Evolutionary conservation across 2,329 filamentous ascomycete species (phyloP), one percentile per base, ranked within the genome.

Genomic region (Fusarium succisae): DNA sequence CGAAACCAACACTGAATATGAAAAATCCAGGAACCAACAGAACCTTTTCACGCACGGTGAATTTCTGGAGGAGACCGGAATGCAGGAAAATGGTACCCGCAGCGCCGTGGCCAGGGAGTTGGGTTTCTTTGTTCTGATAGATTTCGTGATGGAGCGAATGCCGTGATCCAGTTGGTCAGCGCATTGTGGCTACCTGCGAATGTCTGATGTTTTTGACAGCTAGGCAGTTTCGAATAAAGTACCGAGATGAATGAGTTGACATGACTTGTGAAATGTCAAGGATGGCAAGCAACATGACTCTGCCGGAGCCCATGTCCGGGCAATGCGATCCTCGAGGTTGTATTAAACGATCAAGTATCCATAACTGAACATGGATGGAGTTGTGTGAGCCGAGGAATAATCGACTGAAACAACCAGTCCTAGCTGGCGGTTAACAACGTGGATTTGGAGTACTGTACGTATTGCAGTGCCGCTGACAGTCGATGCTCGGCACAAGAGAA

Each of bases 31-130:
- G 58, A 69, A 68, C 69, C 63, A 72, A 72, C 63, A 68, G 26
- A 56, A n/a, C 51, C 35, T 55, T 41, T 55, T 63, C 13, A 53
- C 56, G 41, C 43, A 59, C 56, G 32, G 56, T 51, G 56, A 48
- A n/a, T 55, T 55, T 53, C 50, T 55, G 51, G 20, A 28, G 35
- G 24, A 41, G 44, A 51, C 56, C 32, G 43, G 56, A 59, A 59
- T 59, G 56, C 56, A 59, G 56, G 32, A 59, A 59, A 59, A 59
- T 59, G 43, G 20, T 51, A 51, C 56, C 56, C 56, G 43, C 24
- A 71, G 62, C 55, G 73, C 74, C 75, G 66, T 63, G 60, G 50
- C 75, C 76, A 72, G 47, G 73, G 69, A 63, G 54, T 61, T 66
- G 75, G 76, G 59, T 68, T 58, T 43, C 60, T 63, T 41, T 64